Evolutionary conservation across 148 eudicot genomes (phyloP).

Genomic region (Silene latifolia): DNA sequence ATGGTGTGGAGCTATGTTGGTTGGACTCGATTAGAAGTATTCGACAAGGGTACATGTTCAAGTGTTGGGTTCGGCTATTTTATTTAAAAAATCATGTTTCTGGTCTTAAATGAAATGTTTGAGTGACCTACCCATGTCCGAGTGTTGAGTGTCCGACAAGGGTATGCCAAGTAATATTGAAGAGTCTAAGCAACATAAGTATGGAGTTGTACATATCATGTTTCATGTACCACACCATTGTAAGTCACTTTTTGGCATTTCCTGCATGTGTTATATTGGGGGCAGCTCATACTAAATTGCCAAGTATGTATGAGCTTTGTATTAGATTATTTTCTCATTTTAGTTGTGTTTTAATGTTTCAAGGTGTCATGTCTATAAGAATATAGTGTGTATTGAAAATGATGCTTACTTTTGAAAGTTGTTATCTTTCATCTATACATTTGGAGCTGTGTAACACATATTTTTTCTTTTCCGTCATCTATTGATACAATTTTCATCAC

Average conservation of each 20-base stretch:
- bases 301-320: conserved; percentile 22
- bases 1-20: no score
- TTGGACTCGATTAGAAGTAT: no score
- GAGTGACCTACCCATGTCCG: no score
- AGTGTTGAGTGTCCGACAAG: no score
- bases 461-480: neutral
- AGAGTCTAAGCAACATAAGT: no score
- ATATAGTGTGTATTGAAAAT: conserved; percentile 14
- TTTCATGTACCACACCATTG: no score
- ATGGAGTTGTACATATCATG: neutral
- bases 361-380: conserved; percentile 35
- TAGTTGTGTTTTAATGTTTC: conserved; percentile 34
- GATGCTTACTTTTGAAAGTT: conserved; percentile 4
- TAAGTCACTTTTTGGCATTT: conserved; percentile 39
- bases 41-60: no score
- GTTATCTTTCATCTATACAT: conserved; percentile 15
- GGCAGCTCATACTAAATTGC: conserved; percentile 23
- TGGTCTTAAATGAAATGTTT: no score
- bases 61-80: no score
- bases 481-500: no score
- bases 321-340: conserved; percentile 31
- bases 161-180: no score
- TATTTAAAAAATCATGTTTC: no score
- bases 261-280: conserved; percentile 34
- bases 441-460: conserved; percentile 8